Evolutionary conservation across 371 early-diverging fungal species (phyloP).

Genomic region (Mucor racemosus): DNA sequence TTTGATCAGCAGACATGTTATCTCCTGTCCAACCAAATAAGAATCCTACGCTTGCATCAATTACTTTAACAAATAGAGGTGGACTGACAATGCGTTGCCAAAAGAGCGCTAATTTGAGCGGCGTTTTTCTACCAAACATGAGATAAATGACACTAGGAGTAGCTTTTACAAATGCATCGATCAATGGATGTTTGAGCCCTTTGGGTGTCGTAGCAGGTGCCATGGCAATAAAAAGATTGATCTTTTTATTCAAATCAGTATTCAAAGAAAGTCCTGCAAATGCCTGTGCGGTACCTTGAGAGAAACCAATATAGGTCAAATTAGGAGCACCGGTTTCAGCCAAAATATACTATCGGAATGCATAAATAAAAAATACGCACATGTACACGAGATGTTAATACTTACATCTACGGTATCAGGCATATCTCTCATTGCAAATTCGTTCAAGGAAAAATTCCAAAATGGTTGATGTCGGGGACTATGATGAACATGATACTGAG

Average conservation of each 20-base stretch:
- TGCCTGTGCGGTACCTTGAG: conserved; percentile 94
- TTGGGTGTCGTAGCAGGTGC: conserved; percentile 93
- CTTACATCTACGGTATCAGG: conserved; percentile 83
- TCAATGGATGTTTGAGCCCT: conserved; percentile 79
- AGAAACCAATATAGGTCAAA: conserved; percentile 94
- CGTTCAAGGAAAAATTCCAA: conserved; percentile 96
- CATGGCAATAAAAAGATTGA: conserved; percentile 89
- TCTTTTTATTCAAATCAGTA: conserved; percentile 76
- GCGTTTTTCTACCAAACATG: conserved; percentile 87
- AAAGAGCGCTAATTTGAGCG: conserved; percentile 81
- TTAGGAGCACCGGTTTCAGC: conserved; percentile 74
- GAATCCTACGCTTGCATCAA: conserved; percentile 76
- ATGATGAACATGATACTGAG: conserved; percentile 78
- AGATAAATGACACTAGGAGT: conserved; percentile 90
- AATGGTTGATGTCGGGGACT: conserved; percentile 75
- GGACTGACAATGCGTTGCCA: conserved; percentile 87
- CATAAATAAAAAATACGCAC: not conserved
- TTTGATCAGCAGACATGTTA: conserved; percentile 77
- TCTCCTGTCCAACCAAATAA: conserved; percentile 88
- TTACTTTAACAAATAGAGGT: conserved; percentile 73
- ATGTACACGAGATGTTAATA: not conserved
- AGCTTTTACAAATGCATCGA: conserved; percentile 84
- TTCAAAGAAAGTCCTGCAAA: conserved; percentile 89
- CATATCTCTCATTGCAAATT: conserved; percentile 86
- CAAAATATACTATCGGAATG: conserved; percentile 71